These are phyloP conservation scores for Centella asiatica DNA, from an alignment of 129 eudicot species.

Conservation along the genomic window DNA sequence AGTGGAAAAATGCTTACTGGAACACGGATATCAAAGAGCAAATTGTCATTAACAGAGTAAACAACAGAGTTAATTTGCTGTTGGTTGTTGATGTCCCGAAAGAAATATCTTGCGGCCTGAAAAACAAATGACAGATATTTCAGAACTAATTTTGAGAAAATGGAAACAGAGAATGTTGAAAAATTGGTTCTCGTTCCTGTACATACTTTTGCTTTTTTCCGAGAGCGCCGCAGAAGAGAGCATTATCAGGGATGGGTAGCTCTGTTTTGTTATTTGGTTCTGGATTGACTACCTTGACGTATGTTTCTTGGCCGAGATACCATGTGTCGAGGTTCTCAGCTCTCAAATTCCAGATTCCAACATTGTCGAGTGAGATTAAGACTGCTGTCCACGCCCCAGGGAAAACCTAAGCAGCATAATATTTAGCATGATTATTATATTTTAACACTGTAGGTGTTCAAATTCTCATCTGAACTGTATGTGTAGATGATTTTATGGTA, in stretches of 20 bases:
- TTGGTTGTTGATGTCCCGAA: not conserved
- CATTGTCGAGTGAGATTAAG: slow-evolving; percentile 57
- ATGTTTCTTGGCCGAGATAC: slow-evolving; percentile 70
- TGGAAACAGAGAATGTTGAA: not conserved
- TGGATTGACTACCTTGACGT: slow-evolving; percentile 45
- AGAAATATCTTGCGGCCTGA: slow-evolving; percentile 17
- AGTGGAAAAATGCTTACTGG: slow-evolving; percentile 4
- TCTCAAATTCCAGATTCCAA: slow-evolving; percentile 65
- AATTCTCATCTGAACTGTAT: no score
- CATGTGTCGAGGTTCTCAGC: slow-evolving; percentile 63
- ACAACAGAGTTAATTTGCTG: not conserved
- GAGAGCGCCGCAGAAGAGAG: slow-evolving; percentile 54
- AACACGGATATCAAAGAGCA: not conserved
- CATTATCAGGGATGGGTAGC: slow-evolving; percentile 49
- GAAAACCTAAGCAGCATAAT: slow-evolving; percentile 33
- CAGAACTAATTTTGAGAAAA: not conserved
- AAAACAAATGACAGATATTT: not conserved
- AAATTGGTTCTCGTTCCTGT: not conserved
- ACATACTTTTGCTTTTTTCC: slow-evolving; percentile 47
- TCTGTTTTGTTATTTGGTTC: slow-evolving; percentile 52
- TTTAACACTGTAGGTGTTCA: no score
- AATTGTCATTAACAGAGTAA: slow-evolving; percentile 9
- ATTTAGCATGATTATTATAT: no score
- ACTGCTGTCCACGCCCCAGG: slow-evolving; percentile 77
- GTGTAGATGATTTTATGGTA: no score